Percentiles rank a stretch among this genome's conserved stretches.
Conservation (phyloP, 495 filamentous ascomycete species). For the Friedmanniomyces simplex region DNA sequence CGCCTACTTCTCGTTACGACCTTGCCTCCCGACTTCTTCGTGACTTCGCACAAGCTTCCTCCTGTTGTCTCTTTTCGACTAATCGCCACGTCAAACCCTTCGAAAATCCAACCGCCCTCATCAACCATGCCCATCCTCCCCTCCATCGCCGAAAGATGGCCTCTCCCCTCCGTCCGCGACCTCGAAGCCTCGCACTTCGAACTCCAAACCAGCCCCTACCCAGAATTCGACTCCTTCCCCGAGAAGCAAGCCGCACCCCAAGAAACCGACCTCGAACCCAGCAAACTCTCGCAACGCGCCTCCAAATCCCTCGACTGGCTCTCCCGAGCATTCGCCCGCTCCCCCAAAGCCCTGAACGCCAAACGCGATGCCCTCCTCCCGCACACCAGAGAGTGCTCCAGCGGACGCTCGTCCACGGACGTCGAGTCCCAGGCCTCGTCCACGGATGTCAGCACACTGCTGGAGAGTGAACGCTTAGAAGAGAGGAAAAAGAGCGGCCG, state of each 20-base stretch:
- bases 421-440: conserved; percentile 4
- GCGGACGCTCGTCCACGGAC: conserved; percentile 1
- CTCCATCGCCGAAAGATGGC: neutral
- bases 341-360: conserved; percentile 1
- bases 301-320: conserved; percentile 1
- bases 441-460: conserved; percentile 4
- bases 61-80: no score
- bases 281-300: conserved; percentile 1
- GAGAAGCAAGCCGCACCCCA: conserved; percentile 1
- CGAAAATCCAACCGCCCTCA: neutral
- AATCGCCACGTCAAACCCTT: neutral
- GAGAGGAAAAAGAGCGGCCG: neutral
- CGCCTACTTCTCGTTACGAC: no score
- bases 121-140: neutral
- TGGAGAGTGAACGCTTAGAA: neutral
- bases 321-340: neutral
- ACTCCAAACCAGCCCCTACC: conserved; percentile 4
- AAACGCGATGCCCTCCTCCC: conserved; percentile 8
- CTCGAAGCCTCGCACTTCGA: conserved; percentile 8
- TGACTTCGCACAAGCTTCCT: no score
- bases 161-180: conserved; percentile 7
- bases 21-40: no score
- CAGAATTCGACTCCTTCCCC: neutral
- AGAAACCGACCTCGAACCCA: neutral
- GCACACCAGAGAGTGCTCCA: neutral